Base-by-base conservation (phyloP, 331 rosid genomes). In the Quercus tomentella region DNA sequence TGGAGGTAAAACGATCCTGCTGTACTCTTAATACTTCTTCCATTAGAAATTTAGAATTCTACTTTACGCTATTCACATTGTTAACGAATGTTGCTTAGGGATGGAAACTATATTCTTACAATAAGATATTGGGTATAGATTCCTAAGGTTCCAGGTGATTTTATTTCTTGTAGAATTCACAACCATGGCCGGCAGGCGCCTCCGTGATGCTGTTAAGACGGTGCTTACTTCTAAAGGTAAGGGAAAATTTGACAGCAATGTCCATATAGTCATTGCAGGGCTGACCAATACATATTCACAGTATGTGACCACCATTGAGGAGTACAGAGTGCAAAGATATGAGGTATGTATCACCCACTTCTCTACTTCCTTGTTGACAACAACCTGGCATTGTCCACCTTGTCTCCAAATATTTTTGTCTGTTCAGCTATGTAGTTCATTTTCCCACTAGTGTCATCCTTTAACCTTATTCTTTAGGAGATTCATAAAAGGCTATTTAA, bases 171-270 rank as follows among this genome's bases (percentile, higher is more conserved):
- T 88, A 93, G 98, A 93, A 77, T 89, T 93, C 83, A 83, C 98
- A 20, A 90, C 97, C 72, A 93, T 93, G 98, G 98, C 98, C 52
- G 96, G 97, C 41, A 87, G 97, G 85, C 97, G 89, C 41, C 96
- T 93, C 45, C 96, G 96, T n/a, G 91, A 90, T 80, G 92, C 94
- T 65, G 97, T 93, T 83, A 90, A 78, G 87, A 77, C 80, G 0
- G 89, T 82, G 70, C 89, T 93, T 26, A 82, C 82, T 23, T 68
- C 67, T 60, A 80, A 85, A n/a, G 54, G 67, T 66, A 69, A 71
- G 31, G 84, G 86, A 63, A 86, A 83, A 16, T 87, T 85, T 61
- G 81, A 80, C 45, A 66, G 82, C 79, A 82, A 86, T 51, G 57
- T 85, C 81, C 92, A 89, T 43, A 84, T 93, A 73, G 96, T 93